Evolutionary conservation across 2,329 filamentous ascomycete genomes (phyloP), one percentile per base, ranked within the genome.

Genomic region (Tolypocladium tropicale): DNA sequence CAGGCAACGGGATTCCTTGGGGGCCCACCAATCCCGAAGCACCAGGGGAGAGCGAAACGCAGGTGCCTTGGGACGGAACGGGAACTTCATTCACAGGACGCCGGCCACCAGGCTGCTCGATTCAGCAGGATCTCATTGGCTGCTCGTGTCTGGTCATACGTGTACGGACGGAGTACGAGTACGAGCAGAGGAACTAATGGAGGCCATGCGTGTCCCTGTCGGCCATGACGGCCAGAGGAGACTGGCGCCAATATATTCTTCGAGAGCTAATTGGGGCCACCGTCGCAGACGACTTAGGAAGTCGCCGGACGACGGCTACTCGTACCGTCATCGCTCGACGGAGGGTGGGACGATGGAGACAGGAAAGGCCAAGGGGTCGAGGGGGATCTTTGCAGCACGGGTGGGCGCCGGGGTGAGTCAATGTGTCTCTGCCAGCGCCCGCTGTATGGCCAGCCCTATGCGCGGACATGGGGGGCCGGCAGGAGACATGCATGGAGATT

Each of bases 61-160:
- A 60, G 66, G 57, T 68, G 66, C 66, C 66, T 68, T 66, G 64
- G 52, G 59, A 58, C 59, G 3, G 3, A 32, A 30, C 18, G n/a
- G n/a, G 25, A 48, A 28, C 18, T 16, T 4, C 21, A 11, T 41
- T 23, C 37, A 11, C 25, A 4, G 14, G 28, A 32, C 25, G 43
- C 46, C 59, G 53, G 37, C 36, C 56, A 51, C 49, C 57, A 68
- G 65, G 65, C 65, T 67, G 62, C 65, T 59, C 53, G 46, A 68
- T 68, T 65, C 65, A 63, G 25, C 52, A 30, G 39, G 52, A 16
- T 32, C 30, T 37, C 25, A 67, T 67, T 68, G 65, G 65, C 57
- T 54, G 50, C 10, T 4, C 14, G 43, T 30, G 25, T n/a, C 12
- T 49, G 16, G 46, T 9, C 46, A 30, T 18, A n/a, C n/a, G n/a